A percentile compares a stretch with the other conserved stretches of the same genome.
phyloP scores from a whole-genome alignment of 257 asterid genomes.

The Solanum sparsipilum region DNA sequence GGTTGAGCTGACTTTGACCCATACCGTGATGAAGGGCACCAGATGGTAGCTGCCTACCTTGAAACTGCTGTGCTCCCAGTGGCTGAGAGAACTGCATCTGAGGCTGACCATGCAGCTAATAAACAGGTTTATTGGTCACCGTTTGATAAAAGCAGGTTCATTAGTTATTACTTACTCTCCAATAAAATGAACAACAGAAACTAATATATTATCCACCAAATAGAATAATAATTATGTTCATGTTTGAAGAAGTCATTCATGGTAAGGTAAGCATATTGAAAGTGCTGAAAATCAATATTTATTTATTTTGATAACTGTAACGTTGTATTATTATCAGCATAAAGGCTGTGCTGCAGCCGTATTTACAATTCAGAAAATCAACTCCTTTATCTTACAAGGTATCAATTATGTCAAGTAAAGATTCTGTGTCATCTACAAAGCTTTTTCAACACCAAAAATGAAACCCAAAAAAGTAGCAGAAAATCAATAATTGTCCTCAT shows the following conservation, averaged over 20 bases:
- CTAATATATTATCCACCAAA: background rate
- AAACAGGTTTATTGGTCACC: background rate
- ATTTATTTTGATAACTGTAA: background rate
- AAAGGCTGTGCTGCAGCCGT: background rate
- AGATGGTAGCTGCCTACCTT: conserved; percentile 72
- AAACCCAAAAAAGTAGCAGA: background rate
- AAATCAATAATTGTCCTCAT: background rate
- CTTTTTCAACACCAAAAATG: background rate
- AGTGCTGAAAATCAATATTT: background rate
- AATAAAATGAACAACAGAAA: no score
- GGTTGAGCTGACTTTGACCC: conserved; percentile 68
- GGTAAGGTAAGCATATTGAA: background rate
- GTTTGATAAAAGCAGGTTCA: background rate
- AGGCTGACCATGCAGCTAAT: conserved; percentile 80
- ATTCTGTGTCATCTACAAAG: background rate
- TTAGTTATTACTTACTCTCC: background rate
- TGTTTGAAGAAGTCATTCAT: background rate
- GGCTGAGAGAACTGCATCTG: conserved; percentile 90
- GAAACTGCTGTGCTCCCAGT: conserved; percentile 69
- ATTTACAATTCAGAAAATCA: background rate
- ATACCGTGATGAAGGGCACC: conserved; percentile 65
- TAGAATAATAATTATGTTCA: background rate
- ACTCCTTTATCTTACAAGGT: background rate
- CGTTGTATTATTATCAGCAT: background rate
- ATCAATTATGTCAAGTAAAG: background rate